These are phyloP conservation scores for Jaenimonas drosophilae DNA, from an alignment of 208 protist species.

Conservation along the genomic window DNA sequence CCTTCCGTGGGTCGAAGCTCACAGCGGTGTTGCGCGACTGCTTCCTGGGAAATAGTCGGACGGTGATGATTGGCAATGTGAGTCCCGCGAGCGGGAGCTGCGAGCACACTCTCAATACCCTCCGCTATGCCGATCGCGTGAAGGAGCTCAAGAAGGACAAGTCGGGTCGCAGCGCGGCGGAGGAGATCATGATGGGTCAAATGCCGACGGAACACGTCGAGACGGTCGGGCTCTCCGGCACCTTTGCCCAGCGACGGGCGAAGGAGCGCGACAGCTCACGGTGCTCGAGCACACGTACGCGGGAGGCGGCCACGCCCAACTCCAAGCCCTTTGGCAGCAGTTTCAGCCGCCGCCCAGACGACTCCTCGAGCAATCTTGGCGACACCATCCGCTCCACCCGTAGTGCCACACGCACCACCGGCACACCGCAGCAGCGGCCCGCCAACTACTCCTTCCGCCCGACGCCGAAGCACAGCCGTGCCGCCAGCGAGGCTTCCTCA, in stretches of 20 bases:
- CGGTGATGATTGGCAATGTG: constrained; percentile 92
- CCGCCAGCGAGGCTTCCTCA: constrained; percentile 20
- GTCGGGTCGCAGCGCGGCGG: constrained; percentile 51
- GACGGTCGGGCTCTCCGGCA: constrained; percentile 58
- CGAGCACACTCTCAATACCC: constrained; percentile 78
- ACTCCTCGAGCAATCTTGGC: constrained; percentile 23
- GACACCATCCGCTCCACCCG: constrained; percentile 20
- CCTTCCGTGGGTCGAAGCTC: constrained; percentile 90
- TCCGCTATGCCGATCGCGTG: constrained; percentile 80
- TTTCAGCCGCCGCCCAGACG: constrained; percentile 15
- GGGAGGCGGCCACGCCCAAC: constrained; percentile 49
- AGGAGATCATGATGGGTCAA: constrained; percentile 91
- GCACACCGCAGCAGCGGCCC: not conserved
- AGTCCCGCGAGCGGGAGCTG: constrained; percentile 75
- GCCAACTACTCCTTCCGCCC: constrained; percentile 6
- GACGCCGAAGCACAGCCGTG: constrained; percentile 22
- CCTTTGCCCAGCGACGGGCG: constrained; percentile 75
- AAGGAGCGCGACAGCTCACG: constrained; percentile 24
- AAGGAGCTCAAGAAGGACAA: constrained; percentile 93
- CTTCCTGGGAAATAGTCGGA: constrained; percentile 88
- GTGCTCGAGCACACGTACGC: constrained; percentile 41
- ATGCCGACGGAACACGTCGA: constrained; percentile 85
- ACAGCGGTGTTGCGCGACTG: constrained; percentile 88
- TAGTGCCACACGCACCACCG: constrained; percentile 3
- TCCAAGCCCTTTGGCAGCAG: constrained; percentile 17